Conservation (phyloP, 179 eudicot genomes). For the Patellifolia procumbens region DNA sequence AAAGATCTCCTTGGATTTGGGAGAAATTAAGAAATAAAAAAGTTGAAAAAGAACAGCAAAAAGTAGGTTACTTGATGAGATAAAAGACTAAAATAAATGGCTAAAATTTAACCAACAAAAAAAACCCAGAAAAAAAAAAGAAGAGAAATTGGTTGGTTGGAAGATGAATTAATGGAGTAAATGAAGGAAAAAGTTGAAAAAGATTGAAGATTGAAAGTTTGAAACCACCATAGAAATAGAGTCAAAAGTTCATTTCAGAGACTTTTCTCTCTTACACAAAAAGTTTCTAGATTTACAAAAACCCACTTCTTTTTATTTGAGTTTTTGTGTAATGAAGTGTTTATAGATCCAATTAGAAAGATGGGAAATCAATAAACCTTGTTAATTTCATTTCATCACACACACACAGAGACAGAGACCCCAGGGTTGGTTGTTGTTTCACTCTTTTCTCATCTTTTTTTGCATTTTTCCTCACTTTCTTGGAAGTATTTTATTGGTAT, state of each 20-base stretch:
- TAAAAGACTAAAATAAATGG: slow-evolving; percentile 24
- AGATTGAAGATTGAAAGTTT: slow-evolving; percentile 27
- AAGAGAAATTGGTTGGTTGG: background rate
- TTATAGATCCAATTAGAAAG: background rate
- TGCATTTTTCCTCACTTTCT: background rate
- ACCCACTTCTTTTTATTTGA: background rate
- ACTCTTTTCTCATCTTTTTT: slow-evolving; percentile 8
- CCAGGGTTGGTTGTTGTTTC: slow-evolving; percentile 17
- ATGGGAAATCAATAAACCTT: background rate
- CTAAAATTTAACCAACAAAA: slow-evolving; percentile 14
- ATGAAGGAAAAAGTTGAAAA: slow-evolving; percentile 22
- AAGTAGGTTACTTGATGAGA: slow-evolving; percentile 32
- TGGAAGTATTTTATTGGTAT: background rate
- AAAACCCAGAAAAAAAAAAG: background rate
- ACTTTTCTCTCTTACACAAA: slow-evolving; percentile 14
- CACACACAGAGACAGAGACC: slow-evolving; percentile 11
- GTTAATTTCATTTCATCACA: slow-evolving; percentile 3
- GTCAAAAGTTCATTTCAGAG: slow-evolving; percentile 37
- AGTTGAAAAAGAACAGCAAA: background rate
- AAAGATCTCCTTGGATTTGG: slow-evolving; percentile 5
- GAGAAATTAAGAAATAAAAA: background rate
- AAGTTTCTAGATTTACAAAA: background rate
- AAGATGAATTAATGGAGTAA: slow-evolving; percentile 25
- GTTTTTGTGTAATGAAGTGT: background rate
- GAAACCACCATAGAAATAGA: slow-evolving; percentile 39